Base-by-base conservation (phyloP, 2,329 filamentous ascomycete species). In the Penicillium nordicum region DNA sequence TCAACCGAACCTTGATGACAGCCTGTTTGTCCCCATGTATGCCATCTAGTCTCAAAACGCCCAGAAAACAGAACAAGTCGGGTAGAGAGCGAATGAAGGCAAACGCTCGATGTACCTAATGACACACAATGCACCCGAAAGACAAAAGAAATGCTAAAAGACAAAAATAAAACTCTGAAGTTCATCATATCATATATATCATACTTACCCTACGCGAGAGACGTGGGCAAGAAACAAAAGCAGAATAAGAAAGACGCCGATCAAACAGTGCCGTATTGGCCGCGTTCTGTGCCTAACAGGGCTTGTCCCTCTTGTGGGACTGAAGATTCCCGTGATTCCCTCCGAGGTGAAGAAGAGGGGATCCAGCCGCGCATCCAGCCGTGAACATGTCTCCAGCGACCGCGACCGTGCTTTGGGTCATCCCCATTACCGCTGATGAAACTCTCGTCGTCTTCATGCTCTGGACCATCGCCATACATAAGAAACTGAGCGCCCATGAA, bases 351-450 rank as follows among this genome's bases (percentile, higher is more conserved):
- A 27, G 79, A 73, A 18, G 76, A 76, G 52, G 85, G 85, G 36
- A 86, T 80, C 85, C 84, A 87, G 2, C 84, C 84, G 57, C 84
- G 78, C 84, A 87, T 86, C 83, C 83, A 87, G 10, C 84, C 84
- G 55, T 77, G 83, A 6, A 86, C 83, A 29, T 78, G 74, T 40
- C 78, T 75, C 84, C 84, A 87, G 50, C 77, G 76, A 55, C 70
- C 72, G 23, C 73, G 70, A 4, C 78, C 69, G 58, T 72, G 63
- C 43, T 72, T 70, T 14, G 74, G 69, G n/a, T 79, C 76, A 27
- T 79, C 73, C 7, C 81, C 73, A 36, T 53, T 49, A 4, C 38
- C 25, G 12, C 45, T 53, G 8, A 54, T 43, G 5, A 57, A 57
- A 40, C 50, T 57, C 11, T 54, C 50, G n/a, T 46, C 53, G 47